These are phyloP conservation scores for Isoetes taiwanensis DNA, from an alignment of 75 land plant species.

Conservation along the genomic window DNA sequence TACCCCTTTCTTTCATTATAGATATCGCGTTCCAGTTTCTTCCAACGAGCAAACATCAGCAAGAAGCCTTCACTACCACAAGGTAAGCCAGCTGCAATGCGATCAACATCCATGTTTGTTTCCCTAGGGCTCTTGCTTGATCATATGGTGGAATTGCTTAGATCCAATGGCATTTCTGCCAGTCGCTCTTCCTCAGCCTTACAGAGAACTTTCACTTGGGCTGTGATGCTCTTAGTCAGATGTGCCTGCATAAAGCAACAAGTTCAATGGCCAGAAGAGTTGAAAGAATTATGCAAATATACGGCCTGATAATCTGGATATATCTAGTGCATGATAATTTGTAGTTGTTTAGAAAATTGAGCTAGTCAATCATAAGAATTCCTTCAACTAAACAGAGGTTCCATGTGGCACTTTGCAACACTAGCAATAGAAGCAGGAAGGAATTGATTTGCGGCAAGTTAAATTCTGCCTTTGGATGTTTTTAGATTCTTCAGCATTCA, in stretches of 20 bases:
- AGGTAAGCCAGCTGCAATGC: slow-evolving; percentile 97
- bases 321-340: no score
- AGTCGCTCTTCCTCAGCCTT: slow-evolving; percentile 16
- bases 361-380: no score
- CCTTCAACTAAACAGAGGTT: no score
- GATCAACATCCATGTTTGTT: slow-evolving; percentile 91
- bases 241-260: slow-evolving; percentile 62
- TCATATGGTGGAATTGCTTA: slow-evolving; percentile 84
- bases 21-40: slow-evolving; percentile 90
- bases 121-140: slow-evolving; percentile 96
- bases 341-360: no score
- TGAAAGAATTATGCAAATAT: no score
- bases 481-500: no score
- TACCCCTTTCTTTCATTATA: slow-evolving; percentile 96
- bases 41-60: slow-evolving; percentile 99
- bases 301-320: no score
- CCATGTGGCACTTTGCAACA: no score
- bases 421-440: no score
- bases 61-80: slow-evolving; percentile 99
- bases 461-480: no score
- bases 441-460: no score
- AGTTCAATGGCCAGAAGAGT: no score
- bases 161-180: slow-evolving; percentile 35
- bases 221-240: slow-evolving; percentile 79
- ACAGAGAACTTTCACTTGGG: slow-evolving; percentile 68